Base-by-base conservation (phyloP, 805 yeast genomes). In the Saccharomycopsis sp. region DNA sequence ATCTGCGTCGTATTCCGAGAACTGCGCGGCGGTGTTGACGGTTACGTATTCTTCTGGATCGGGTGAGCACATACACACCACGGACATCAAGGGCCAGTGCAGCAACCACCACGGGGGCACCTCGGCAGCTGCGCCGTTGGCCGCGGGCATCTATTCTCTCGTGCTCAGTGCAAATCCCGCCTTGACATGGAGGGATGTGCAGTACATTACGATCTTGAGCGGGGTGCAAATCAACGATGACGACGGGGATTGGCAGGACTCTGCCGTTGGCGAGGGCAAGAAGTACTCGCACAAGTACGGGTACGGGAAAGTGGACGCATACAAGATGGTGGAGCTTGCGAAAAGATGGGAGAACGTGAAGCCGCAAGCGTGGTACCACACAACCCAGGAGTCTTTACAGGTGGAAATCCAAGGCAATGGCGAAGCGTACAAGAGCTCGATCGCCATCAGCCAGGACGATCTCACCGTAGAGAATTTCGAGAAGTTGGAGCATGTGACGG, bases 71-170 rank as follows among this genome's bases (percentile, higher is more conserved):
- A 89, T 92, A 43, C 88, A 83, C 55, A 83, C 97, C 5, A 82
- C 96, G 2, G 95, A 84, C 56, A 69, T 84, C 32, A 67, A 77
- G 37, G 69, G 71, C 5, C 60, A 64, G 50, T 92, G 98, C 59
- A 65, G 94, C 2, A 69, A 69, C 29, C 59, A 52, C 19, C 98
- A 92, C 59, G 96, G 96, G 8, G 98, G 98, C 16, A 92, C 98
- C 0, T 89, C 97, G 17, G 98, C 98, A 0, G 96, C 98, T 12
- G 98, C 98, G 0, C 98, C 98, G 0, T 68, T 92, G 42, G 97
- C 96, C 0, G 96, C 97, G 0, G 98, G 97, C n/a, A 71, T 92
- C 1, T 86, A 83, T 57, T 74, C 96, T 0, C 65, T 92, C 39
- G 84, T 84, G 2, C 64, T 92, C 38, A 77, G 80, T 51, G 87